Base-by-base conservation (phyloP, 2,329 filamentous ascomycete species). In the Neofusicoccum parvum region DNA sequence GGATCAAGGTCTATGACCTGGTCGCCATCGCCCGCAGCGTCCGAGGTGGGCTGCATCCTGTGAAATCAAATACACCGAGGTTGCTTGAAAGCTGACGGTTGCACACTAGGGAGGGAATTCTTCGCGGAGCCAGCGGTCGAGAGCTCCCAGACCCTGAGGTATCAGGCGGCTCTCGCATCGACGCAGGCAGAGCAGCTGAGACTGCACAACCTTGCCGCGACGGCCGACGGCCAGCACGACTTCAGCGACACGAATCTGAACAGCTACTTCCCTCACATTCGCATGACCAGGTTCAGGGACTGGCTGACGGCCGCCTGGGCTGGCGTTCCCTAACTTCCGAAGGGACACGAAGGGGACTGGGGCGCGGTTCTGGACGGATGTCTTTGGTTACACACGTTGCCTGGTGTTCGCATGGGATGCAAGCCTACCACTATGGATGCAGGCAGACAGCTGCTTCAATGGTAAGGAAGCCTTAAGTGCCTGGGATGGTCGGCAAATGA, bases 151-250 rank as follows among this genome's bases (percentile, higher is more conserved):
- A 80, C 79, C 65, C 74, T 78, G 7, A 83, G 80, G 62, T 85
- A 83, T 69, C 80, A 81, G 51, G 82, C 86, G 64, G 83, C 71
- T 1, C 65, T 76, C 51, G 80, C 80, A 9, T 71, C 74, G 79
- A 14, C 72, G 73, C 51, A 69, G 71, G 67, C 72, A 14, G 72
- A 75, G 56, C 78, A 81, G 66, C 73, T 75, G 65, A 79, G 79
- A 4, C 70, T 90, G 58, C 84, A 88, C 66, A 82, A 88, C 37
- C 82, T 92, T 27, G 81, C 91, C 43, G 88, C 88, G 37, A 92
- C 90, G 0, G 86, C 86, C 17, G 85, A 90, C 68, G 87, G 89
- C 2, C 84, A 87, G 10, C 92, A 91, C 72, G 86, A 88, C 68
- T 90, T 90, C 70, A 78, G 80, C 3, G 78, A 83, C 12, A 77